Base-by-base conservation (phyloP, 2,329 filamentous ascomycete species). In the Colletotrichum spaethianum region DNA sequence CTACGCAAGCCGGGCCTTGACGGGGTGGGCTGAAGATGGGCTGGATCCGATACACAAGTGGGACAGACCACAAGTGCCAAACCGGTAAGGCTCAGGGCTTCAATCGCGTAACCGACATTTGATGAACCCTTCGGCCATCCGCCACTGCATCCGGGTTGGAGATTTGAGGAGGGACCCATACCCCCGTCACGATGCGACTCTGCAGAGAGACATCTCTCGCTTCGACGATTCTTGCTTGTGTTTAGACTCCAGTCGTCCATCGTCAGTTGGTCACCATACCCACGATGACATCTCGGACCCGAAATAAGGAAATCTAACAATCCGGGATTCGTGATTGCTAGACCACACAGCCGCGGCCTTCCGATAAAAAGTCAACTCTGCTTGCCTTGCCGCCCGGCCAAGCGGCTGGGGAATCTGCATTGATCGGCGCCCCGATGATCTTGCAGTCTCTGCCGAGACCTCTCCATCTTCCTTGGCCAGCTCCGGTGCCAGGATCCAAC, bases 61-160 rank as follows among this genome's bases (percentile, higher is more conserved):
- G 57, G 26, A 20, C 56, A 60, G 33, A 46, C 28, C 40, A 23
- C 40, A 23, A n/a, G 28, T 44, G 57, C 20, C 57, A 50, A 28
- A 46, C 48, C 48, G 53, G 40, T 42, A 40, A 68, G 31, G 48
- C 36, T 31, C 28, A 48, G 28, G 46, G 31, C 31, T 36, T 36
- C n/a, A 26, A 14, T 64, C 44, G 63, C 38, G 20, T 67, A 57
- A 63, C 50, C 68, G 63, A 71, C 40, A 67, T 71, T 71, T 33
- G 48, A 68, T 38, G 63, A 71, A 67, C 57, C 63, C 31, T 33
- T 56, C 44, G 60, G 57, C 28, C 50, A 36, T 38, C 46, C 61
- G 61, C 59, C 59, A 57, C 59, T 40, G 63, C 28, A 46, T 28
- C 4, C 28, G 42, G 11, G n/a, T 50, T 59, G 44, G 68, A 71